A percentile compares a stretch with the other conserved stretches of the same genome.
Evolutionary conservation across 2,329 filamentous ascomycete species (phyloP).

Genomic region (Clonostachys sp.): DNA sequence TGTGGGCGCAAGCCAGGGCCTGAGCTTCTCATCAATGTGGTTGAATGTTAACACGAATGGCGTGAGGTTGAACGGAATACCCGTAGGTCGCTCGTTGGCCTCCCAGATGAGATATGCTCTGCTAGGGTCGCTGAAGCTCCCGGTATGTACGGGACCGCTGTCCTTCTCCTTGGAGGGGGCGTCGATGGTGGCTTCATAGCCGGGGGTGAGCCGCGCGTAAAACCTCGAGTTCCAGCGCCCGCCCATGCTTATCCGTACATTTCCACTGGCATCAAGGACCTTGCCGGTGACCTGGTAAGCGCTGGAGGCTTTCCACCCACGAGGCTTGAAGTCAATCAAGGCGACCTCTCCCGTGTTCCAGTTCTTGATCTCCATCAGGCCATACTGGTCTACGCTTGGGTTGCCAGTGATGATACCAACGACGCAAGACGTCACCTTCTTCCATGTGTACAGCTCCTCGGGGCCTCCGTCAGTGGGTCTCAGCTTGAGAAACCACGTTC

Average conservation of each 20-base stretch:
- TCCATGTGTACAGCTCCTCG: constrained; percentile 94
- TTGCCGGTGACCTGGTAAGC: constrained; percentile 87
- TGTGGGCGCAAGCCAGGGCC: constrained; percentile 77
- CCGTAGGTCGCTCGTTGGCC: constrained; percentile 72
- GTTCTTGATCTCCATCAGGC: constrained; percentile 95
- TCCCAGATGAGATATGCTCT: constrained; percentile 93
- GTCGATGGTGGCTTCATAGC: constrained; percentile 73
- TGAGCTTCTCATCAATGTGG: constrained; percentile 79
- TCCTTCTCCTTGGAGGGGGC: constrained; percentile 42
- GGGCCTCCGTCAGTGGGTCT: constrained; percentile 70
- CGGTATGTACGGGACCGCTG: constrained; percentile 29
- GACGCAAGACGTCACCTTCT: constrained; percentile 97
- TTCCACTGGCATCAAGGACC: constrained; percentile 73
- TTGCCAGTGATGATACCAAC: constrained; percentile 97
- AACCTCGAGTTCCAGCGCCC: constrained; percentile 97
- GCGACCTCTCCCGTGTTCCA: constrained; percentile 93
- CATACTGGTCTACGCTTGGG: constrained; percentile 96
- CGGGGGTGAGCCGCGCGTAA: constrained; percentile 88
- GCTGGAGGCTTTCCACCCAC: constrained; percentile 92
- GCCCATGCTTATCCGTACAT: constrained; percentile 82
- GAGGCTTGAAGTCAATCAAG: constrained; percentile 85
- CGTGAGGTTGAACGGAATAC: constrained; percentile 94
- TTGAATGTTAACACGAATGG: constrained; percentile 95
- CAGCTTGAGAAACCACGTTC: constrained; percentile 92
- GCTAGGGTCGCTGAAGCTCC: constrained; percentile 59